A percentile compares a stretch with the other conserved stretches of the same genome.
Evolutionary conservation across 2,329 filamentous ascomycete species (phyloP).

Genomic region (Paraconiothyrium sp.): DNA sequence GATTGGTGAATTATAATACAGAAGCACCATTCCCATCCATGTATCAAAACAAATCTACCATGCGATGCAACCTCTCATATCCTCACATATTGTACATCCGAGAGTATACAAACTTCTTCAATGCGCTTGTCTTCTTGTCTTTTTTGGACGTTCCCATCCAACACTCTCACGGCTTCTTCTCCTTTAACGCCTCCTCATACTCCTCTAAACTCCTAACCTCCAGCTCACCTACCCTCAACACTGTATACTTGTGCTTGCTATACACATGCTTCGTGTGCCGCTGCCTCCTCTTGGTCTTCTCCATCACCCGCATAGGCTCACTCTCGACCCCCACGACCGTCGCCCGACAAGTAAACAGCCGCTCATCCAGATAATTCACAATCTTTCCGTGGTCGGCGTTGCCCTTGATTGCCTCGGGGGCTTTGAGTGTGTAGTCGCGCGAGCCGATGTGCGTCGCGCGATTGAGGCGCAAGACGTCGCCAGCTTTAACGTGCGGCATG

Average conservation of each 20-base stretch:
- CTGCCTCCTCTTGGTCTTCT: constrained; percentile 72
- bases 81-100: constrained; percentile 12
- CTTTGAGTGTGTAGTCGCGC: constrained; percentile 87
- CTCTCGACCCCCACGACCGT: constrained; percentile 85
- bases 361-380: constrained; percentile 76
- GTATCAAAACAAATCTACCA: background rate
- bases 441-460: constrained; percentile 84
- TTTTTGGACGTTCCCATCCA: background rate
- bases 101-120: background rate
- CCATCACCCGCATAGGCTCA: constrained; percentile 65
- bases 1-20: constrained; percentile 10
- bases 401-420: constrained; percentile 45
- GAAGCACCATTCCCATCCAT: background rate
- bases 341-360: constrained; percentile 84
- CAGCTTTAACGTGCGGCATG: constrained; percentile 66
- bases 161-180: constrained; percentile 6
- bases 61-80: background rate
- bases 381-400: constrained; percentile 46
- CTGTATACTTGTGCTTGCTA: constrained; percentile 92
- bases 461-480: constrained; percentile 88
- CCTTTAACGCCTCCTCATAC: constrained; percentile 53
- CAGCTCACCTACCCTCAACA: constrained; percentile 84
- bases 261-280: constrained; percentile 75
- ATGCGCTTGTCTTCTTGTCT: too few species aligned
- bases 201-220: constrained; percentile 69